Evolutionary conservation across 495 filamentous ascomycete species (phyloP), one percentile per base, ranked within the genome.

Genomic region (Penicillium lagena): DNA sequence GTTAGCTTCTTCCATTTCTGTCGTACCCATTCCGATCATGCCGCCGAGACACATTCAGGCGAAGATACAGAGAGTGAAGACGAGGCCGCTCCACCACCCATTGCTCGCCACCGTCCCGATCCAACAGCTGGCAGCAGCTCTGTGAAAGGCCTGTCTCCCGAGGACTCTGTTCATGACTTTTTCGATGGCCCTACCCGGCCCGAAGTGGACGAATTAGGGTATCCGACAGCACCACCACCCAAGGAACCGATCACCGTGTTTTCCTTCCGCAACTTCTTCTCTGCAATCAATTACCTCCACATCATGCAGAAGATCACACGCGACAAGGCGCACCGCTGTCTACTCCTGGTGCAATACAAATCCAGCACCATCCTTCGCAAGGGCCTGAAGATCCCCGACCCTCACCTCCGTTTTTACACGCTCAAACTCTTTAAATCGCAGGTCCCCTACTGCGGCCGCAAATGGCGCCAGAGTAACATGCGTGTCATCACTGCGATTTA

Each of bases 391-490:
- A 86, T 95, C 31, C 90, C 90, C 1, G 89, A 97, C 56, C 84
- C 80, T 1, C 73, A 89, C 48, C 76, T 98, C 13, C 84, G 94
- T 7, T 81, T 91, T 27, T 96, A 96, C 69, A 95, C 91, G 7
- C 81, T 98, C 56, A 98, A 98, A 59, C 78, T 98, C 0, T 96
- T 96, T 81, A 98, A 98, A 64, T 89, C 86, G 45, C 94, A 97
- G 58, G 93, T 97, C 1, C 93, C 93, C 11, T 98, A 94, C 69
- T 97, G 93, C 63, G 91, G 93, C 13, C 82, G 93, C 11, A 98
- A 98, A 68, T 98, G 93, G 93, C 82, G 93, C 12, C 93, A 98
- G 71, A 81, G 82, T 43, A 96, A 98, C 61, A 98, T 98, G 93
- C 85, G 90, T 40, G 90, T 97, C 51, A 98, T 98, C 60, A 98